phyloP scores from a whole-genome alignment of 1,139 yeast species.

The Magnusiomyces tetraspermus region DNA sequence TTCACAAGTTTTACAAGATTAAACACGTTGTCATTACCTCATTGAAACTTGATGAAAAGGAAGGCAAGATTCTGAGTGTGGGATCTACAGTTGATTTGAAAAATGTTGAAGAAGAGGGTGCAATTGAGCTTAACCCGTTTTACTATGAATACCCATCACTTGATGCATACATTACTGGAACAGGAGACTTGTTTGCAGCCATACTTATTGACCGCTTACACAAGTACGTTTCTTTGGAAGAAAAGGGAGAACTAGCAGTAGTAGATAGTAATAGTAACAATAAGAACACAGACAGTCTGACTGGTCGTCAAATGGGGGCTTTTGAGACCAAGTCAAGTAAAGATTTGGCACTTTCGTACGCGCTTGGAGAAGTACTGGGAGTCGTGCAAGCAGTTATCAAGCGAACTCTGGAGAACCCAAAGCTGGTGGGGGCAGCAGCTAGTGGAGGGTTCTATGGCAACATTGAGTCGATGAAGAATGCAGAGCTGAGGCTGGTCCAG shows the following conservation, averaged over 20 bases:
- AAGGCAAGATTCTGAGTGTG: constrained; percentile 41
- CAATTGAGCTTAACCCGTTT: constrained; percentile 20
- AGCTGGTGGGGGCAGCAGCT: constrained; percentile 15
- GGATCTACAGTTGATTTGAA: constrained; percentile 35
- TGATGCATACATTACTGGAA: constrained; percentile 77
- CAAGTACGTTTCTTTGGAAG: constrained; percentile 22
- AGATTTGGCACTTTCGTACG: constrained; percentile 16
- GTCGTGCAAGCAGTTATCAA: constrained; percentile 24
- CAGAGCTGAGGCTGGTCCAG: constrained; percentile 24
- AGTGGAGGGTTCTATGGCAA: constrained; percentile 22
- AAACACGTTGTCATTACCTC: constrained; percentile 65
- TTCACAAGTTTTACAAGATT: constrained; percentile 46
- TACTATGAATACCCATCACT: constrained; percentile 47
- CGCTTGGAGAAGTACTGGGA: constrained; percentile 23
- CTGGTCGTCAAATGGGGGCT: too few relatives aligned
- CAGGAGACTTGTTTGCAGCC: constrained; percentile 87
- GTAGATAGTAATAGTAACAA: too few relatives aligned
- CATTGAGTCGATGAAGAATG: constrained; percentile 23
- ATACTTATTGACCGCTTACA: constrained; percentile 53
- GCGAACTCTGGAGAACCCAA: constrained; percentile 18
- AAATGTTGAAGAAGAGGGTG: constrained; percentile 12
- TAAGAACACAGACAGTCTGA: neutral
- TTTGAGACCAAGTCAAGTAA: constrained; percentile 1
- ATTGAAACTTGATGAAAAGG: constrained; percentile 28
- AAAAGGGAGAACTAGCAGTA: neutral